Evolutionary conservation across 352 stramenopile species (phyloP), one percentile per base, ranked within the genome.

Genomic region (Pythium scleroteichum): DNA sequence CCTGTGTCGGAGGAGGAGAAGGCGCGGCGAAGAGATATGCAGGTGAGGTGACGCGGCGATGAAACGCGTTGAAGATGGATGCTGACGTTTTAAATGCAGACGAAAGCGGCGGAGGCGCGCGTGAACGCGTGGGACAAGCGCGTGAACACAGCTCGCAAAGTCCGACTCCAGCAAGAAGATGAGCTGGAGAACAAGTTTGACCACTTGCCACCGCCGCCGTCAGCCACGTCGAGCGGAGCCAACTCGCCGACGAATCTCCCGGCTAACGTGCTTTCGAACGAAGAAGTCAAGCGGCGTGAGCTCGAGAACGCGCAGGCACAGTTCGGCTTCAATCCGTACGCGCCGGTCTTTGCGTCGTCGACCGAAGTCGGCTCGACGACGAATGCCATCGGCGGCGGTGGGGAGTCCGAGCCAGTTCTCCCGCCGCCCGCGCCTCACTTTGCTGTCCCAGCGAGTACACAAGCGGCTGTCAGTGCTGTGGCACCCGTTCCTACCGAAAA

Each of bases 291-390:
- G 54, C 69, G 68, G 12, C 78, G 77, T 5, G 82, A 91, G 53
- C 45, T 89, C 23, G 72, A 82, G 23, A 78, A 44, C 19, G 79
- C 76, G 2, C 77, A 88, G 20, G 54, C 70, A 8, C 73, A 89
- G 47, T 73, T 90, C 47, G 82, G 82, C 0, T 91, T 91, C 50
- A 91, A 91, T 38, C 82, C 82, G 33, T 91, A 91, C 53, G 76
- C 70, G 20, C 79, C 74, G 4, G 83, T 76, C 19, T 88, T 91
- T 48, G 79, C 82, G 17, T 91, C 82, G 0, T 87, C 77, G 1
- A 78, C 68, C 3, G 75, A 88, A 48, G 79, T 78, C 19, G 72
- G 69, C 10, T 72, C 76, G 2, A 69, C 69, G 35, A 88, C 87
- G 62, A 85, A 88, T 51, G 67, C 64, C 2, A 86, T 90, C 53